These are phyloP conservation scores for Chionographis japonica DNA, from an alignment of 106 monocot genomes.

Conservation along the genomic window DNA sequence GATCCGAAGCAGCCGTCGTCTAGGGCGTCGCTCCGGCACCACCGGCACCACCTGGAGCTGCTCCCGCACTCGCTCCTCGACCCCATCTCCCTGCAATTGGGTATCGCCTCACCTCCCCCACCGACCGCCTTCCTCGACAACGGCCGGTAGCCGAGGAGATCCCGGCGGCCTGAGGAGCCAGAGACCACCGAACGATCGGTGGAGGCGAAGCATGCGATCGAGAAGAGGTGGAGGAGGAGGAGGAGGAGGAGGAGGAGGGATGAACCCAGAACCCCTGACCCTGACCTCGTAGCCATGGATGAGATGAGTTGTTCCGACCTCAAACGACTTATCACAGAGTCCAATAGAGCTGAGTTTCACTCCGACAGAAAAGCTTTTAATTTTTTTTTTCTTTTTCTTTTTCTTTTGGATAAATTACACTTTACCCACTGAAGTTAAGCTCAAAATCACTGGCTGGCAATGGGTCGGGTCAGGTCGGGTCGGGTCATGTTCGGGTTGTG, in stretches of 20 bases:
- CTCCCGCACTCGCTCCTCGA: slow-evolving; percentile 30
- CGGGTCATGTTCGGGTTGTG: too few relatives aligned
- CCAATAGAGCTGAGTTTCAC: too few relatives aligned
- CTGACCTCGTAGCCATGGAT: background rate
- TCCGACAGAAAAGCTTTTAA: too few relatives aligned
- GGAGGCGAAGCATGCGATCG: background rate
- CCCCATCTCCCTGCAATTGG: slow-evolving; percentile 35
- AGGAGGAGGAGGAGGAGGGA: slow-evolving; percentile 1
- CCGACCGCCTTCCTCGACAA: slow-evolving; percentile 5
- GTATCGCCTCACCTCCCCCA: background rate
- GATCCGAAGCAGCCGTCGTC: slow-evolving; percentile 83
- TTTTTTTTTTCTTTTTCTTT: too few relatives aligned
- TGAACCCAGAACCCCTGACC: too few relatives aligned
- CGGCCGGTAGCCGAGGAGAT: slow-evolving; percentile 26
- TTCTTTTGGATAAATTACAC: too few relatives aligned
- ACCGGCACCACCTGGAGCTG: slow-evolving; percentile 40
- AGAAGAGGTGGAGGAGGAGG: slow-evolving; percentile 4
- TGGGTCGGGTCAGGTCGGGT: too few relatives aligned
- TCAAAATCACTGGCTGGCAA: too few relatives aligned
- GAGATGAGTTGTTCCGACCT: too few relatives aligned
- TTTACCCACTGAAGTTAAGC: too few relatives aligned
- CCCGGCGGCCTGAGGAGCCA: background rate
- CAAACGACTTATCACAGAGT: too few relatives aligned
- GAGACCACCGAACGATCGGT: background rate
- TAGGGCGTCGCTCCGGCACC: slow-evolving; percentile 72